These are phyloP conservation scores for Zygotorulaspora mrakii DNA, from an alignment of 1,139 yeast genomes.

Conservation along the genomic window DNA sequence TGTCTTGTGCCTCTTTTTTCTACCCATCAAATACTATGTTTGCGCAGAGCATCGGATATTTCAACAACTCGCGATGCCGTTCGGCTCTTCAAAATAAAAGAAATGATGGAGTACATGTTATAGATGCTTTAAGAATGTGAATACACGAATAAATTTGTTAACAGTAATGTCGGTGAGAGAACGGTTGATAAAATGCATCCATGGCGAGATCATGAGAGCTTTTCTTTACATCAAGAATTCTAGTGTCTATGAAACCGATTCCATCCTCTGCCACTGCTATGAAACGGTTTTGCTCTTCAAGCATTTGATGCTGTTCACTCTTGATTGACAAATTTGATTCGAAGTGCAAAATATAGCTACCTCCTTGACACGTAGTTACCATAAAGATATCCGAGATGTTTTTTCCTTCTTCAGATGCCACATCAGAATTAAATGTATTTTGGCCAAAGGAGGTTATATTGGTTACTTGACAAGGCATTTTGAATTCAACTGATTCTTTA, in stretches of 20 bases:
- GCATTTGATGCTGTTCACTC: slow-evolving; percentile 1
- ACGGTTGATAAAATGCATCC: too few relatives aligned
- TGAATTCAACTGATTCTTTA: neutral
- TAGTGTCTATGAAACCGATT: neutral
- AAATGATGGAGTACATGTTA: too few relatives aligned
- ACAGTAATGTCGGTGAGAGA: too few relatives aligned
- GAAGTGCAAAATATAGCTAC: slow-evolving; percentile 1
- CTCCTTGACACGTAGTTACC: slow-evolving; percentile 3
- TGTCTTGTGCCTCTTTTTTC: too few relatives aligned
- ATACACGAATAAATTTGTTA: too few relatives aligned
- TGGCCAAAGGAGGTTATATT: neutral
- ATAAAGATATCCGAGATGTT: neutral
- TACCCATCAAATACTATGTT: too few relatives aligned
- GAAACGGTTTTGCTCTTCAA: slow-evolving; percentile 8
- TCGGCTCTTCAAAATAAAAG: too few relatives aligned
- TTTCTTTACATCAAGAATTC: neutral
- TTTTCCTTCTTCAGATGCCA: neutral
- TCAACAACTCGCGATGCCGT: too few relatives aligned
- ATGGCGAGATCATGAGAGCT: too few relatives aligned
- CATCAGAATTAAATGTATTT: neutral
- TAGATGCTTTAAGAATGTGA: too few relatives aligned
- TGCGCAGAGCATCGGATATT: too few relatives aligned
- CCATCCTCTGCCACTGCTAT: slow-evolving; percentile 1
- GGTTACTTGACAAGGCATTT: neutral
- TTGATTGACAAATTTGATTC: neutral